Conservation (phyloP, 2,329 filamentous ascomycete genomes). For the Fusarium concolor region DNA sequence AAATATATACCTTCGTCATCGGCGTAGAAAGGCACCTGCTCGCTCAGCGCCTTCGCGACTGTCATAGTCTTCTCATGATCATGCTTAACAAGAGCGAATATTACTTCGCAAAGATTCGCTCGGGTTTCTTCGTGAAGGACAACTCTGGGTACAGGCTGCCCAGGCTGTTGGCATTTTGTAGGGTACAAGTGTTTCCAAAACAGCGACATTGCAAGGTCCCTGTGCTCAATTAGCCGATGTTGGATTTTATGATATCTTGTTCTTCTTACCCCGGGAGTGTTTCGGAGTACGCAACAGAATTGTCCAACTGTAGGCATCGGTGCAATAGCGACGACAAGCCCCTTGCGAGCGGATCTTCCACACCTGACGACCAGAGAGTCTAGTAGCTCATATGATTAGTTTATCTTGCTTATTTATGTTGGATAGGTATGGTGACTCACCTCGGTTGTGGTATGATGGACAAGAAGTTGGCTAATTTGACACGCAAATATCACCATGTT, state of each 20-base stretch:
- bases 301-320: constrained; percentile 48
- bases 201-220: constrained; percentile 55
- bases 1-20: constrained; percentile 54
- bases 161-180: constrained; percentile 51
- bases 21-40: constrained; percentile 53
- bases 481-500: constrained; percentile 48
- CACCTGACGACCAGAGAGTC: constrained; percentile 45
- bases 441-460: constrained; percentile 57
- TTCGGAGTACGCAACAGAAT: constrained; percentile 38
- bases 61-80: constrained; percentile 60
- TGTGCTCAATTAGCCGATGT: constrained; percentile 26
- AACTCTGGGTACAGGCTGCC: constrained; percentile 52
- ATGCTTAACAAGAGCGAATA: constrained; percentile 67
- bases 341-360: constrained; percentile 47
- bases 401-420: neutral
- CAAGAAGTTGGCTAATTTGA: constrained; percentile 50
- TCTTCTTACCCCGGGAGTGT: constrained; percentile 46
- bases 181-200: constrained; percentile 77
- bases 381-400: constrained; percentile 22
- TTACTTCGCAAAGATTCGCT: constrained; percentile 68
- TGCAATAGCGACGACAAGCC: constrained; percentile 49
- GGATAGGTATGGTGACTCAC: constrained; percentile 38
- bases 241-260: neutral
- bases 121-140: constrained; percentile 68
- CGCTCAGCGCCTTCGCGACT: constrained; percentile 59